A percentile compares a stretch with the other conserved stretches of the same genome.
These are phyloP conservation scores for Fusarium pseudograminearum DNA, from an alignment of 2,329 filamentous ascomycete genomes.

Conservation along the genomic window DNA sequence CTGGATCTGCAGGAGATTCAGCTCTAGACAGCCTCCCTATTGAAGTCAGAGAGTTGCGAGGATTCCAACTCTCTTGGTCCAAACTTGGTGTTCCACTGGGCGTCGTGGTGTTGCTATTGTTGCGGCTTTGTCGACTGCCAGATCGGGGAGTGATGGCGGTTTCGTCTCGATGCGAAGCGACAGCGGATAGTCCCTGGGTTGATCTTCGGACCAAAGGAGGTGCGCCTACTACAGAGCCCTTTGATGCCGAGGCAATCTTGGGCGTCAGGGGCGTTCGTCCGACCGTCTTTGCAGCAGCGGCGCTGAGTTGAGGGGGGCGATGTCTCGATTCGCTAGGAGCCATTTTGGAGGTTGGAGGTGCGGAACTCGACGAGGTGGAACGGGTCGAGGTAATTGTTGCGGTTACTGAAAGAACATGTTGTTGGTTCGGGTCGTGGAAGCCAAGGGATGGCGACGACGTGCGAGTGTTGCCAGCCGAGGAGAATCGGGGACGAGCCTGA, in stretches of 20 bases:
- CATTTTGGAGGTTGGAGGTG: conserved; percentile 47
- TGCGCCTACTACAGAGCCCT: conserved; percentile 55
- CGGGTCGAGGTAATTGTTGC: conserved; percentile 48
- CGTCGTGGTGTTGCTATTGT: conserved; percentile 75
- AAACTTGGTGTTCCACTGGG: conserved; percentile 70
- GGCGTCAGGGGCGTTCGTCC: conserved; percentile 64
- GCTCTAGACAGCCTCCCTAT: conserved; percentile 45
- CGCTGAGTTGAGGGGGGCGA: conserved; percentile 76
- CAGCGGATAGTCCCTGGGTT: conserved; percentile 32
- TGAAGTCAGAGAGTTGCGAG: conserved; percentile 50
- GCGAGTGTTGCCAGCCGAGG: conserved; percentile 39
- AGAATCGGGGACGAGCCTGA: conserved; percentile 40
- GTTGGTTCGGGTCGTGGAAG: conserved; percentile 40
- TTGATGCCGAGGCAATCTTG: conserved; percentile 63
- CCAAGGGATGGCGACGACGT: conserved; percentile 39
- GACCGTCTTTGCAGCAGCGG: conserved; percentile 67
- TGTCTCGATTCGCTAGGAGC: conserved; percentile 68
- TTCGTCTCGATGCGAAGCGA: conserved; percentile 36
- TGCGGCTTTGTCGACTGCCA: conserved; percentile 76
- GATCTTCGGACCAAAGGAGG: conserved; percentile 57
- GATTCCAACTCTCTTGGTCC: conserved; percentile 61
- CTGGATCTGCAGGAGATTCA: conserved; percentile 46
- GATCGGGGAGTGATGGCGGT: conserved; percentile 78
- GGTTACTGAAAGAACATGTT: conserved; percentile 51
- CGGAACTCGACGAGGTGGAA: conserved; percentile 45